phyloP scores from a whole-genome alignment of 805 yeast species.

The Candida quercuum region DNA sequence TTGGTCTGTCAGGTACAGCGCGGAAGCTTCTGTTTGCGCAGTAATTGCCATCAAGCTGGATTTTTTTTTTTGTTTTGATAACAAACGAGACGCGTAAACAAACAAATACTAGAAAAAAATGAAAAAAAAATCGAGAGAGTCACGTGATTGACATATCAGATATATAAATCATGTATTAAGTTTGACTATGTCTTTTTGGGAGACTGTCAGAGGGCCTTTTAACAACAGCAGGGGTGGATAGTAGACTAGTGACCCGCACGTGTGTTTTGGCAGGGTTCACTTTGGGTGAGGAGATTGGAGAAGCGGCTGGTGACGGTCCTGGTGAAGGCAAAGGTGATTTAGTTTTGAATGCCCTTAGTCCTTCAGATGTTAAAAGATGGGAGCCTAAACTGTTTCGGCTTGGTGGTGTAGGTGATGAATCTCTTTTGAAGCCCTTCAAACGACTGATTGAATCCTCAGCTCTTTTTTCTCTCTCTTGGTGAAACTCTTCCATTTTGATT shows the following conservation, averaged over 20 bases:
- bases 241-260: constrained; percentile 3
- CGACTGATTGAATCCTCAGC: constrained; percentile 12
- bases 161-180: too few species aligned
- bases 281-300: constrained; percentile 10
- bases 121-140: neutral
- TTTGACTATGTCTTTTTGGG: constrained; percentile 14
- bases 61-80: too few species aligned
- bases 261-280: constrained; percentile 14
- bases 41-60: too few species aligned
- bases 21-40: too few species aligned
- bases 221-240: constrained; percentile 4
- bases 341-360: constrained; percentile 20
- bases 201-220: constrained; percentile 18
- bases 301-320: constrained; percentile 5
- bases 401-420: constrained; percentile 2
- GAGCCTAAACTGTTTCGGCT: constrained; percentile 1
- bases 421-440: constrained; percentile 7
- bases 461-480: constrained; percentile 12
- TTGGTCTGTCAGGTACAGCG: neutral
- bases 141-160: too few species aligned
- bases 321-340: constrained; percentile 19
- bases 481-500: constrained; percentile 11
- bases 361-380: constrained; percentile 10
- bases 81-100: neutral
- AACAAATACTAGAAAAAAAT: neutral